Percentiles rank a stretch among this genome's conserved stretches.
Evolutionary conservation across 805 yeast species (phyloP).

Genomic region (Vanderwaltozyma tropicalis): DNA sequence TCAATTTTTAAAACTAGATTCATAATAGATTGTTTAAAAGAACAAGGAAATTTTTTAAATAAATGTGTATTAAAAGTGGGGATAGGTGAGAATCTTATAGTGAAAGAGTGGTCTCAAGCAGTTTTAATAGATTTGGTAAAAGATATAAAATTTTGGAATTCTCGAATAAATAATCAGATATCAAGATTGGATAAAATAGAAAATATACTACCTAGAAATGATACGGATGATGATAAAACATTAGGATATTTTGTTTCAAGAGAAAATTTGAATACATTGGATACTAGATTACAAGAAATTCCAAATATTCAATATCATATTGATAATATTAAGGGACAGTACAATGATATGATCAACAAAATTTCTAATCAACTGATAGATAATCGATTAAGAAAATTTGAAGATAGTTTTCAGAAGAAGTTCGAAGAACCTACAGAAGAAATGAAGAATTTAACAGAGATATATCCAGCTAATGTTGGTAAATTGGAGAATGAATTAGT

Average conservation of each 20-base stretch:
- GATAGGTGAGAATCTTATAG: constrained; percentile 22
- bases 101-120: constrained; percentile 15
- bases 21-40: constrained; percentile 35
- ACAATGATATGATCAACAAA: constrained; percentile 23
- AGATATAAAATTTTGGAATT: constrained; percentile 24
- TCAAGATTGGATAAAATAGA: constrained; percentile 28
- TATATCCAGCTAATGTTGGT: constrained; percentile 5
- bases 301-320: constrained; percentile 24
- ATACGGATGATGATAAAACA: constrained; percentile 5
- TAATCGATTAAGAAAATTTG: constrained; percentile 13
- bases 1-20: constrained; percentile 25
- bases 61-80: constrained; percentile 23
- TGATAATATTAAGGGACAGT: constrained; percentile 23
- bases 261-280: constrained; percentile 23
- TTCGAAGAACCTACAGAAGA: constrained; percentile 18
- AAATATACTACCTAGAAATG: constrained; percentile 23
- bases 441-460: constrained; percentile 18
- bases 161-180: constrained; percentile 27
- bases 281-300: constrained; percentile 26
- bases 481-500: constrained; percentile 56
- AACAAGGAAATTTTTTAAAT: constrained; percentile 37
- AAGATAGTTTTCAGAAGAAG: constrained; percentile 13
- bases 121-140: constrained; percentile 14
- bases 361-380: constrained; percentile 17
- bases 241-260: constrained; percentile 42